Base-by-base conservation (phyloP, 1,139 yeast genomes). In the Diutina catenulata region DNA sequence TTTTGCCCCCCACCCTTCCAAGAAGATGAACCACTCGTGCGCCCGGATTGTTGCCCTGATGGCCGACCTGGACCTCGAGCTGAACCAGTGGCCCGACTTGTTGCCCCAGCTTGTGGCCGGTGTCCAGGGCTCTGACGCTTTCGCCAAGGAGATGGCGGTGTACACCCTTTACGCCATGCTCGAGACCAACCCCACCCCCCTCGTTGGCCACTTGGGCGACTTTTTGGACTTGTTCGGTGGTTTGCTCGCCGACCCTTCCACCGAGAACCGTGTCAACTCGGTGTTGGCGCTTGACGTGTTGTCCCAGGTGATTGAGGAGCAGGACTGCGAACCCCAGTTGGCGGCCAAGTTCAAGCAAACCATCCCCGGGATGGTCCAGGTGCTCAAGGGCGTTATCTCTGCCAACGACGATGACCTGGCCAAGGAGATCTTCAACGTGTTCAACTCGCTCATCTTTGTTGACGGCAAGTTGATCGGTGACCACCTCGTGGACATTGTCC, bases 1-100 rank as follows among this genome's bases (percentile, higher is more conserved):
- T 33, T 77, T 87, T 58, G 25, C 19, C 15, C 14, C 43, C 24
- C 66, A 68, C 38, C 49, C 57, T 25, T 66, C 73, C 42, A 76
- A 83, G 51, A 66, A 75, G 42, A 81, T 88, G 44, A 77, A 95
- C 61, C 97, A 91, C 61, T 77, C 94, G 21, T 73, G 82, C 41
- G 87, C 97, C 9, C 76, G 96, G 58, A 84, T 88, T 41, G 78
- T 91, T 47, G 79, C 96, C 23, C 80, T 88, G 36, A 83, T 91
- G 52, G 95, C 87, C 35, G 77, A 76, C 47, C 59, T 68, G 40
- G 97, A 91, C 55, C 65, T 87, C 46, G 70, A 70, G 33, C 60
- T 67, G 33, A 62, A 70, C 46, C 59, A 74, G 49, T 91, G 98
- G 97, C 74, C 80, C 6, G 80, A 77, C 37, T 71, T 91, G 48